Evolutionary conservation across 345 rosid species (phyloP), one percentile per base, ranked within the genome.

Genomic region (Aethionema arabicum): DNA sequence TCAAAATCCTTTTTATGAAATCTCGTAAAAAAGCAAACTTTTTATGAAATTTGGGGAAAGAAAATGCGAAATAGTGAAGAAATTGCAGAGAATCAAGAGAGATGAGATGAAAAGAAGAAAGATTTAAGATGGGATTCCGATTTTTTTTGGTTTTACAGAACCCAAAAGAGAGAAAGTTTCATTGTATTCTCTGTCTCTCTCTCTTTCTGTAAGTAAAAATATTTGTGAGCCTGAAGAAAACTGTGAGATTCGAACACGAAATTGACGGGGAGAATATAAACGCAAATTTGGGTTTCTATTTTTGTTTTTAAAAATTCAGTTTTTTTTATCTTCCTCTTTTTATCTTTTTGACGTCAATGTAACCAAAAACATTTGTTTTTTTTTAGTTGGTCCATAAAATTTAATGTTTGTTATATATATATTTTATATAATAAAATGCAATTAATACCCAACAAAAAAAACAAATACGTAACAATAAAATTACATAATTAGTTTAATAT

Each of bases 201-300:
- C 0, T 59, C 8, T 27, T 16, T 65, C 56, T 50, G 62, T 52
- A 31, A 63, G 60, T 59, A 37, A 52, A 8, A 52, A 54, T 51
- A 43, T 55, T 46, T 21, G 59, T 62, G 38, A n/a, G 32, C 13
- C 66, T 59, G 48, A 47, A 69, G 63, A 32, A 41, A 66, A 37
- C 45, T 56, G 63, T 60, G 71, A 53, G 46, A 66, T 65, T 66
- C 15, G 54, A 55, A 21, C 56, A 79, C 76, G 72, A 75, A 77
- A 74, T 70, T 57, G 74, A 77, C 75, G 79, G 83, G 74, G 80
- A 76, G 72, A 76, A 66, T 57, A 58, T 77, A 65, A 59, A 65
- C 76, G 8, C 67, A 59, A 53, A 57, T 32, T 32, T 59, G 57
- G 8, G 67, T 72, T 65, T 72, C 71, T 72, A 72, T 65, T 72